Conservation (phyloP, 2,329 filamentous ascomycete genomes). For the Paecilomyces variotii region DNA sequence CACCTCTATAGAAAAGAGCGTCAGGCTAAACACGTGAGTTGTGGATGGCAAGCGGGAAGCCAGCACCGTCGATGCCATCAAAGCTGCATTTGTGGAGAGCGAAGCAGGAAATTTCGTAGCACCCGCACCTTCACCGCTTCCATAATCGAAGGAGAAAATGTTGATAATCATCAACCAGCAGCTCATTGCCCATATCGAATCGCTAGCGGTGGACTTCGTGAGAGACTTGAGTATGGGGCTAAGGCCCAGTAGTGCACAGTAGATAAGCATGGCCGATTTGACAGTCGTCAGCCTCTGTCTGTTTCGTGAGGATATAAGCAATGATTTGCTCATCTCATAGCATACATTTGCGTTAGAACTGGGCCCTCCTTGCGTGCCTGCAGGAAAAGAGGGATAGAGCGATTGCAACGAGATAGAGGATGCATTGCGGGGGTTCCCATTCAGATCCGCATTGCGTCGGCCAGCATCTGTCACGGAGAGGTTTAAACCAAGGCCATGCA, state of each 20-base stretch:
- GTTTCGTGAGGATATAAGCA: constrained; percentile 45
- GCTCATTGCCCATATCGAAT: constrained; percentile 96
- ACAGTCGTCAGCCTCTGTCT: constrained; percentile 67
- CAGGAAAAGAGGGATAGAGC: constrained; percentile 17
- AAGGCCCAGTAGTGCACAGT: constrained; percentile 81
- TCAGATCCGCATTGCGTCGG: constrained; percentile 19
- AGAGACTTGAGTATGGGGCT: constrained; percentile 94
- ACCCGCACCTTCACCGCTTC: constrained; percentile 45
- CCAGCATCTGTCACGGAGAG: constrained; percentile 30
- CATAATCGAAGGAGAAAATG: constrained; percentile 97
- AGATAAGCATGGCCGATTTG: constrained; percentile 89
- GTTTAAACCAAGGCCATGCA: constrained; percentile 37
- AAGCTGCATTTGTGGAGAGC: constrained; percentile 86
- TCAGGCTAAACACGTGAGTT: constrained; percentile 88
- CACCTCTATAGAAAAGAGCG: constrained; percentile 92
- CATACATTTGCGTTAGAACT: constrained; percentile 12
- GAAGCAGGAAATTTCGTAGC: constrained; percentile 48
- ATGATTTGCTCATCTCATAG: constrained; percentile 16
- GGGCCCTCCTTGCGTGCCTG: constrained; percentile 10
- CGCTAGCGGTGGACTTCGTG: constrained; percentile 83
- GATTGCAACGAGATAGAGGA: constrained; percentile 52
- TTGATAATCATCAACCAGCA: constrained; percentile 91
- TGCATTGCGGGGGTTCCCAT: constrained; percentile 43
- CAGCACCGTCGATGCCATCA: constrained; percentile 93
- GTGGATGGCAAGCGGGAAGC: constrained; percentile 83